A percentile compares a stretch with the other conserved stretches of the same genome.
phyloP scores from a whole-genome alignment of 2,329 filamentous ascomycete genomes.

The Fusarium sp. region DNA sequence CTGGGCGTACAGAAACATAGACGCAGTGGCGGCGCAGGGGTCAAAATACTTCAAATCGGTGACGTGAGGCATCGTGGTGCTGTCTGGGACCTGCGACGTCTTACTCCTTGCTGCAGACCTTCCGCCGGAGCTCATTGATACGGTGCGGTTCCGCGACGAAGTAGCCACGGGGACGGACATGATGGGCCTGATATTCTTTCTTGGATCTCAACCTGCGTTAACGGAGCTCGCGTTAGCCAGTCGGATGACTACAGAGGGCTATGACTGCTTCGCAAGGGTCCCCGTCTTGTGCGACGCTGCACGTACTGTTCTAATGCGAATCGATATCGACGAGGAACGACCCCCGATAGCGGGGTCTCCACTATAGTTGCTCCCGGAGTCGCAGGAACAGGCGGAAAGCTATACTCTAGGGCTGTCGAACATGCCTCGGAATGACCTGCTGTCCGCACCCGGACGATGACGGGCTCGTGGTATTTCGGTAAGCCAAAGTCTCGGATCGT shows the following conservation, averaged over 20 bases:
- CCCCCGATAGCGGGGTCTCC: slow-evolving; percentile 48
- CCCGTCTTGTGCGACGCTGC: slow-evolving; percentile 55
- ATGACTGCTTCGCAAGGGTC: slow-evolving; percentile 44
- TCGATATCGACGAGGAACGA: slow-evolving; percentile 49
- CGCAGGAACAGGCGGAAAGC: slow-evolving; percentile 51
- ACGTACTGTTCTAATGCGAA: slow-evolving; percentile 59
- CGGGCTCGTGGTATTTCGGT: slow-evolving; percentile 35
- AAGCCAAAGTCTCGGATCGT: slow-evolving; percentile 38
- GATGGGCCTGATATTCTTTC: slow-evolving; percentile 59
- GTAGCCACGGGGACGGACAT: slow-evolving; percentile 71
- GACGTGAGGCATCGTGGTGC: slow-evolving; percentile 64
- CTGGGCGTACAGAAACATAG: slow-evolving; percentile 91
- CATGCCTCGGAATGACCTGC: slow-evolving; percentile 57
- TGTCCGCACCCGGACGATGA: slow-evolving; percentile 53
- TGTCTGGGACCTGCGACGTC: slow-evolving; percentile 63
- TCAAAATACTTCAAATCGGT: slow-evolving; percentile 76
- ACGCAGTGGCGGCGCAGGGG: slow-evolving; percentile 90
- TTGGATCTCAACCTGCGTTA: slow-evolving; percentile 44
- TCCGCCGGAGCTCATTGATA: slow-evolving; percentile 71
- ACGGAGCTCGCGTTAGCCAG: slow-evolving; percentile 39
- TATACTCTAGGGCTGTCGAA: slow-evolving; percentile 54
- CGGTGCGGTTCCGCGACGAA: slow-evolving; percentile 71
- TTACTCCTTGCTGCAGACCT: slow-evolving; percentile 67
- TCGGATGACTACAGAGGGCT: slow-evolving; percentile 44
- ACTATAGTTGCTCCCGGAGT: slow-evolving; percentile 46